These are phyloP conservation scores for Aureobasidium sp. DNA, from an alignment of 2,329 filamentous ascomycete genomes.

Conservation along the genomic window DNA sequence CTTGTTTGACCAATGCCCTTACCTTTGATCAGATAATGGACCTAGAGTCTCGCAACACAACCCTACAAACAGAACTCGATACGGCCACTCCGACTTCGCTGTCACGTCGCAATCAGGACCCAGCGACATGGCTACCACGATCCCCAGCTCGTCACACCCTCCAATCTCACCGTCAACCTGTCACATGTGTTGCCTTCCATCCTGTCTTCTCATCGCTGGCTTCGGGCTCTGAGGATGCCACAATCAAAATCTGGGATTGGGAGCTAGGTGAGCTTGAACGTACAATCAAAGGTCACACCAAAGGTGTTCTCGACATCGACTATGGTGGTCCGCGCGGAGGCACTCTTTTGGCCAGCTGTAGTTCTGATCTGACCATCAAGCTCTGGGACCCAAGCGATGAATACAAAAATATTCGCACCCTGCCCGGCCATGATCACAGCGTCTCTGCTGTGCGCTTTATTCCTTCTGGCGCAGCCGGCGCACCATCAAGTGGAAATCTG, in stretches of 20 bases:
- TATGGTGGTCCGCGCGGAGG: conserved; percentile 79
- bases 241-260: conserved; percentile 97
- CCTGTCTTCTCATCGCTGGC: conserved; percentile 85
- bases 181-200: conserved; percentile 88
- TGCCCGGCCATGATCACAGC: conserved; percentile 87
- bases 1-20: conserved; percentile 1
- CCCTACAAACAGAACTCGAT: conserved; percentile 76
- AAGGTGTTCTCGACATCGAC: conserved; percentile 79
- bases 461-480: conserved; percentile 70
- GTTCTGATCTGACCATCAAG: conserved; percentile 86
- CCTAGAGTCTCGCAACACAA: conserved; percentile 66
- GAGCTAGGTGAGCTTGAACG: conserved; percentile 83
- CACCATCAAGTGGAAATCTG: conserved; percentile 72
- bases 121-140: conserved; percentile 77
- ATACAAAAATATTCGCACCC: conserved; percentile 89
- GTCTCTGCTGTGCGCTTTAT: conserved; percentile 86
- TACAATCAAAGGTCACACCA: conserved; percentile 88
- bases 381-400: conserved; percentile 88
- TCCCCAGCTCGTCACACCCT: conserved; percentile 74
- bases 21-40: conserved; percentile 69
- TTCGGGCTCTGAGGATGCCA: conserved; percentile 84
- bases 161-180: conserved; percentile 70
- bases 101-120: conserved; percentile 74
- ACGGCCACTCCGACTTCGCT: conserved; percentile 73
- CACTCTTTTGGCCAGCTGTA: conserved; percentile 75